A percentile compares a stretch with the other conserved stretches of the same genome.
Conservation (phyloP, 2,329 filamentous ascomycete genomes). For the Furcasterigmium furcatum region DNA sequence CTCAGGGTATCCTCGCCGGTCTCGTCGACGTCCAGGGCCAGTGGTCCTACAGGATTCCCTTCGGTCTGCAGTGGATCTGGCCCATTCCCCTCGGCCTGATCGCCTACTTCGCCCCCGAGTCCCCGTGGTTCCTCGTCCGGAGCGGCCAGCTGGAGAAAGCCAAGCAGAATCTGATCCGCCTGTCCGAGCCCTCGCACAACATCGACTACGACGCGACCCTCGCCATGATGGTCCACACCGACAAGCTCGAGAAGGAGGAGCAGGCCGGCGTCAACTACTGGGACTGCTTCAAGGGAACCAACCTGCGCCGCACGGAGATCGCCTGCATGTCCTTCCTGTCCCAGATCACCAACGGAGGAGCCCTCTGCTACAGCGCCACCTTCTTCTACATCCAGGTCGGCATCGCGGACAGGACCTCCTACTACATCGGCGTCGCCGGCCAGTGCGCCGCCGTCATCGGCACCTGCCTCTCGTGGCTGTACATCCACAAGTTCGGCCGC, state of each 20-base stretch:
- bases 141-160: conserved; percentile 25
- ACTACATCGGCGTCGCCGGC: conserved; percentile 37
- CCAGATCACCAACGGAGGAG: conserved; percentile 37
- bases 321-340: conserved; percentile 35
- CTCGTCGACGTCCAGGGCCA: conserved; percentile 26
- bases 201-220: conserved; percentile 32
- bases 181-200: conserved; percentile 24
- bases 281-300: conserved; percentile 45
- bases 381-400: conserved; percentile 47
- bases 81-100: conserved; percentile 27
- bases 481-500: conserved; percentile 37
- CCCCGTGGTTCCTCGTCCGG: conserved; percentile 32
- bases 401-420: conserved; percentile 29
- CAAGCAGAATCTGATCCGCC: conserved; percentile 23
- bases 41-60: conserved; percentile 36
- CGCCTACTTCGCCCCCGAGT: conserved; percentile 29
- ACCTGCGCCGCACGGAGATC: conserved; percentile 43
- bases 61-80: conserved; percentile 37
- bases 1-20: conserved; percentile 34
- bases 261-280: conserved; percentile 32
- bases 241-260: conserved; percentile 40
- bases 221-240: conserved; percentile 39
- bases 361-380: conserved; percentile 35
- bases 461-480: conserved; percentile 38
- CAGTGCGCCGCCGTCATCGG: conserved; percentile 40